Evolutionary conservation across 2,329 filamentous ascomycete genomes (phyloP).

Genomic region (Alternaria alternata): DNA sequence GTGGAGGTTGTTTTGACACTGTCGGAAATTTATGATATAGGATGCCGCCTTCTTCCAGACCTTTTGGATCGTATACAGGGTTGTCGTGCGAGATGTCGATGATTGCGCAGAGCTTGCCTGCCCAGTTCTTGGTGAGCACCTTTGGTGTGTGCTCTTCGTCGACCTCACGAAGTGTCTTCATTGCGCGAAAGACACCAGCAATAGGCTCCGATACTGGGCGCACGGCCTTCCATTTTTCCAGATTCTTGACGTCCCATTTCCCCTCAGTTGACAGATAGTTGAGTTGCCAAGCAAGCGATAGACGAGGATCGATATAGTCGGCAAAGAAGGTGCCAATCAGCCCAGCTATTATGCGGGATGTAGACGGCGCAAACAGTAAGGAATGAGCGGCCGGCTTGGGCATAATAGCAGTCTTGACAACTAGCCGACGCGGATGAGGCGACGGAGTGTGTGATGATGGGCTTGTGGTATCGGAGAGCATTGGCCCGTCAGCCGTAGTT

Average conservation of each 20-base stretch:
- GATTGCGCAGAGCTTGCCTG: constrained; percentile 73
- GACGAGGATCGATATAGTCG: constrained; percentile 75
- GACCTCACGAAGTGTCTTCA: constrained; percentile 92
- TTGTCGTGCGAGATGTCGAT: constrained; percentile 92
- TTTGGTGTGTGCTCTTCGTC: constrained; percentile 82
- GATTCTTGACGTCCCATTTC: constrained; percentile 98
- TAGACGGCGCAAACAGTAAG: constrained; percentile 80
- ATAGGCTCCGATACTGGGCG: constrained; percentile 80
- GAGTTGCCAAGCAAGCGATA: constrained; percentile 89
- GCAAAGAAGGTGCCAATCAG: constrained; percentile 84
- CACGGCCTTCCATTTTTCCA: constrained; percentile 88
- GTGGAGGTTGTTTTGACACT: constrained; percentile 87
- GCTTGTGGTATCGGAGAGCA: constrained; percentile 7
- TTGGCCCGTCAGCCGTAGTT: constrained; percentile 21
- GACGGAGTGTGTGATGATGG: constrained; percentile 22
- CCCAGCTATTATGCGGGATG: constrained; percentile 78
- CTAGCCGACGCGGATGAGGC: constrained; percentile 43
- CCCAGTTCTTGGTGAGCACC: constrained; percentile 74
- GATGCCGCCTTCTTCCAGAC: constrained; percentile 55
- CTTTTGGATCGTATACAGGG: constrained; percentile 82
- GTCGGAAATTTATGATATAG: constrained; percentile 83
- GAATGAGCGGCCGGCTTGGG: constrained; percentile 83
- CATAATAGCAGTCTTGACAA: constrained; percentile 74
- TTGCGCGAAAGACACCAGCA: constrained; percentile 79
- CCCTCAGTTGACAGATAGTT: constrained; percentile 87